Percentiles rank a stretch among this genome's conserved stretches.
Conservation (phyloP, 352 stramenopile species). For the Globisporangium nagaii region DNA sequence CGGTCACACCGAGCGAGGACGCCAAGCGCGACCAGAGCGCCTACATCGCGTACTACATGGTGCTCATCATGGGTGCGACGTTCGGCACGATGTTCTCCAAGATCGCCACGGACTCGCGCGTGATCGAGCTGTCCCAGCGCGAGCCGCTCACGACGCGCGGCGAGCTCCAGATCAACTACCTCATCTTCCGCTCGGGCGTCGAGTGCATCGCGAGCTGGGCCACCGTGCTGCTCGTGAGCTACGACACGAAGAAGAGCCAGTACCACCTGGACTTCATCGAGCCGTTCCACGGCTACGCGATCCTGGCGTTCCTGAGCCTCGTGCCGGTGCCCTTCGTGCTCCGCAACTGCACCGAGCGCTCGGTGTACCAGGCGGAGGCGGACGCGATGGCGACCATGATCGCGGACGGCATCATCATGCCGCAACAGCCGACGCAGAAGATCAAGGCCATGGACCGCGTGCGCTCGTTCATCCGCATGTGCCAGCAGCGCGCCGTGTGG, state of each 20-base stretch:
- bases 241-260: conserved; percentile 32
- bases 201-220: conserved; percentile 47
- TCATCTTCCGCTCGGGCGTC: conserved; percentile 50
- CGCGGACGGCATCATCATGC: background rate
- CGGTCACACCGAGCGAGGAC: conserved; percentile 22
- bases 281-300: conserved; percentile 42
- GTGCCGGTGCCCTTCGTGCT: conserved; percentile 58
- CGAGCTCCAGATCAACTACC: conserved; percentile 72
- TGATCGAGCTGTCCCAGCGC: conserved; percentile 77
- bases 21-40: conserved; percentile 15
- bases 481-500: conserved; percentile 67
- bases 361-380: conserved; percentile 20
- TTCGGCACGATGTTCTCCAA: conserved; percentile 83
- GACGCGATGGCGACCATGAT: conserved; percentile 8
- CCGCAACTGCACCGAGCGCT: conserved; percentile 53
- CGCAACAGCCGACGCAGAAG: background rate
- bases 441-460: conserved; percentile 11
- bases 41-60: conserved; percentile 24
- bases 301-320: conserved; percentile 45
- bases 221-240: conserved; percentile 39
- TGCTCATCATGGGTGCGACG: conserved; percentile 72
- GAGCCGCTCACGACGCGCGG: conserved; percentile 65
- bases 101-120: conserved; percentile 74
- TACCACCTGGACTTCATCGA: conserved; percentile 40
- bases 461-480: conserved; percentile 53